phyloP scores from a whole-genome alignment of 805 yeast species.

The Pichia insulana region DNA sequence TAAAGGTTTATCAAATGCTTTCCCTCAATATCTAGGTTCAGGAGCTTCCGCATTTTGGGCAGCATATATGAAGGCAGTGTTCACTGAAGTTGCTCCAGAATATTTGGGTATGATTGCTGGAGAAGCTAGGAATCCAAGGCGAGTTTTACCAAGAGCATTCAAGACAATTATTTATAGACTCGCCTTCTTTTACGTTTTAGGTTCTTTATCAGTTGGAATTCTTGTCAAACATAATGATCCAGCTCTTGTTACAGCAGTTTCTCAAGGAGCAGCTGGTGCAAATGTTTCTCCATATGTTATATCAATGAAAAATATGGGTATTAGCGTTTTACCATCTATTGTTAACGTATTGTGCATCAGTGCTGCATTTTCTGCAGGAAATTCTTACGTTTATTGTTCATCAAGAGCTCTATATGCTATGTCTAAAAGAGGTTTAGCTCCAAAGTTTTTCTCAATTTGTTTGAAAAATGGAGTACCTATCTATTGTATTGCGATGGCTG shows the following conservation, averaged over 20 bases:
- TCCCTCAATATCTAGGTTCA: constrained; percentile 44
- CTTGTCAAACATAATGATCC: constrained; percentile 67
- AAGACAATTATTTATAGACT: constrained; percentile 65
- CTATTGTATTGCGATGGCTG: constrained; percentile 30
- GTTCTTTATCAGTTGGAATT: constrained; percentile 72
- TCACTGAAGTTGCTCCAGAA: constrained; percentile 77
- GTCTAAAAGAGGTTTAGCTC: constrained; percentile 68
- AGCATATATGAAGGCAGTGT: constrained; percentile 62
- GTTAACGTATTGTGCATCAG: constrained; percentile 72
- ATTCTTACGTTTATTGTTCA: constrained; percentile 69
- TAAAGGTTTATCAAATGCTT: constrained; percentile 28
- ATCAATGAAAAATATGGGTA: constrained; percentile 65
- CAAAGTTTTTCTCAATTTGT: constrained; percentile 53
- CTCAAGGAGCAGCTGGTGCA: constrained; percentile 62
- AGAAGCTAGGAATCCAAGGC: constrained; percentile 54
- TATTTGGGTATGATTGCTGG: constrained; percentile 81
- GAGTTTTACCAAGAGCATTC: constrained; percentile 69
- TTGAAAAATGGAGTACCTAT: constrained; percentile 50
- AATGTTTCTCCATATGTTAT: constrained; percentile 76
- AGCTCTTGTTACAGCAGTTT: constrained; percentile 45
- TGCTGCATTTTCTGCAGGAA: constrained; percentile 78
- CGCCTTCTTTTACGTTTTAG: constrained; percentile 58
- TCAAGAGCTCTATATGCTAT: constrained; percentile 60
- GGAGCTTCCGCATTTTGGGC: constrained; percentile 64
- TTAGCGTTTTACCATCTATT: constrained; percentile 61